phyloP scores from a whole-genome alignment of 257 asterid genomes.

The Verbascum thapsus region DNA sequence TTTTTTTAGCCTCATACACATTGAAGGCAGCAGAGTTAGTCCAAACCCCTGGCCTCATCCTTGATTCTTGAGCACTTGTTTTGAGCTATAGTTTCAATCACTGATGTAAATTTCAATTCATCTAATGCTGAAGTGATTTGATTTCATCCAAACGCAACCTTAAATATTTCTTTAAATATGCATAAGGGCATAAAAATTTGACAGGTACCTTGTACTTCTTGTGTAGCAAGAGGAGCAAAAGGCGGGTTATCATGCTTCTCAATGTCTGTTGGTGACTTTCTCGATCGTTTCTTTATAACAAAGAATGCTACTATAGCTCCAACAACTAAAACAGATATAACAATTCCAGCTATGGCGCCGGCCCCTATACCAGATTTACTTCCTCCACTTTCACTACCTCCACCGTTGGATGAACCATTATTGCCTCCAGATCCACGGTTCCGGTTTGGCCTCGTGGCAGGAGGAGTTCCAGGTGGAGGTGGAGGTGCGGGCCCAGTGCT shows the following conservation, averaged over 20 bases:
- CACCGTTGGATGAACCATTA: conserved; percentile 44
- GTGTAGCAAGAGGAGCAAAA: conserved; percentile 68
- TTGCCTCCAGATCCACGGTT: conserved; percentile 53
- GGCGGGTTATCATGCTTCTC: conserved; percentile 74
- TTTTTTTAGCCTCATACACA: too few relatives aligned
- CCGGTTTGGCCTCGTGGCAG: conserved; percentile 57
- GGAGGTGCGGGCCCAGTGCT: conserved; percentile 89
- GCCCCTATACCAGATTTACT: conserved; percentile 73
- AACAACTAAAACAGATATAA: conserved; percentile 68
- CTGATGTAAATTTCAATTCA: too few relatives aligned
- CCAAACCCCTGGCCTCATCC: too few relatives aligned
- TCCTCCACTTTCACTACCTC: conserved; percentile 41
- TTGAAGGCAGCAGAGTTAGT: too few relatives aligned
- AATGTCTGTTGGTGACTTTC: conserved; percentile 54
- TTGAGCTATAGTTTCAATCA: too few relatives aligned
- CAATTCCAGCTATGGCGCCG: conserved; percentile 93
- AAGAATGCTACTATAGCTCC: conserved; percentile 81
- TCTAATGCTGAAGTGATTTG: too few relatives aligned
- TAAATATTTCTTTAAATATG: neutral
- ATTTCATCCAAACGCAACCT: neutral
- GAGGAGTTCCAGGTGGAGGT: conserved; percentile 96
- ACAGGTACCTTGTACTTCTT: conserved; percentile 59
- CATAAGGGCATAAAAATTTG: neutral
- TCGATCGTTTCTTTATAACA: conserved; percentile 61
- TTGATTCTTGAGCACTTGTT: too few relatives aligned